Conservation (phyloP, 164 flowering plant genomes). For the Cinnamomum micranthum region DNA sequence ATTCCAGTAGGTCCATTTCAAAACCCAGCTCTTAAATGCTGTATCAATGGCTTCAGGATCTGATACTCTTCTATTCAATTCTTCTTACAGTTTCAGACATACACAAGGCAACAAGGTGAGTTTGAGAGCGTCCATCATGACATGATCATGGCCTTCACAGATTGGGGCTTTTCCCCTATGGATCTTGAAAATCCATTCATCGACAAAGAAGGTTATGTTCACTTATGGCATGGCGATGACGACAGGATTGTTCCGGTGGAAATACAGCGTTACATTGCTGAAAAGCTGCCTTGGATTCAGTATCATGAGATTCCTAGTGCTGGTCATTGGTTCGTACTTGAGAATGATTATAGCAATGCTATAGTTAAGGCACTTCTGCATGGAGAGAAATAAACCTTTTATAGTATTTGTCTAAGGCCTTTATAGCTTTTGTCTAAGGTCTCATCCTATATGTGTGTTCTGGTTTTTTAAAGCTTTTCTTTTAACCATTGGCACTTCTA, state of each 20-base stretch:
- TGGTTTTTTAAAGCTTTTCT: too few species aligned
- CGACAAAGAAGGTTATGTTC: slow-evolving; percentile 53
- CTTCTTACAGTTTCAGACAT: slow-evolving; percentile 29
- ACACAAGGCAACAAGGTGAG: slow-evolving; percentile 61
- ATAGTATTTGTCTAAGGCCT: neutral
- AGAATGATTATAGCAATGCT: slow-evolving; percentile 28
- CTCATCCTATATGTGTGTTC: neutral
- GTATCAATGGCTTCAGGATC: too few species aligned
- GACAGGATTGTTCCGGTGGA: slow-evolving; percentile 51
- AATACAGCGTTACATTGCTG: slow-evolving; percentile 48
- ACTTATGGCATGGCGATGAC: slow-evolving; percentile 73
- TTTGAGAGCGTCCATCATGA: slow-evolving; percentile 49
- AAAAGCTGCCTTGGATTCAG: slow-evolving; percentile 59
- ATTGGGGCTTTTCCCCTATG: slow-evolving; percentile 64
- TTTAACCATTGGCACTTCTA: neutral
- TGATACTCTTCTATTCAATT: neutral
- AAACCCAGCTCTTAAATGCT: too few species aligned
- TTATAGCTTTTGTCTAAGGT: neutral
- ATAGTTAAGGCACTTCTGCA: slow-evolving; percentile 18
- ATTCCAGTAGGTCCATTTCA: too few species aligned
- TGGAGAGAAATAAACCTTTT: slow-evolving; percentile 13
- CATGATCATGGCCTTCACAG: slow-evolving; percentile 56
- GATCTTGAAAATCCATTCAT: slow-evolving; percentile 59
- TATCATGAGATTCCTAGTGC: slow-evolving; percentile 61
- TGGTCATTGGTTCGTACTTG: slow-evolving; percentile 50